These are phyloP conservation scores for Protomyces macrosporus DNA, from an alignment of 1,139 yeast genomes.

Conservation along the genomic window DNA sequence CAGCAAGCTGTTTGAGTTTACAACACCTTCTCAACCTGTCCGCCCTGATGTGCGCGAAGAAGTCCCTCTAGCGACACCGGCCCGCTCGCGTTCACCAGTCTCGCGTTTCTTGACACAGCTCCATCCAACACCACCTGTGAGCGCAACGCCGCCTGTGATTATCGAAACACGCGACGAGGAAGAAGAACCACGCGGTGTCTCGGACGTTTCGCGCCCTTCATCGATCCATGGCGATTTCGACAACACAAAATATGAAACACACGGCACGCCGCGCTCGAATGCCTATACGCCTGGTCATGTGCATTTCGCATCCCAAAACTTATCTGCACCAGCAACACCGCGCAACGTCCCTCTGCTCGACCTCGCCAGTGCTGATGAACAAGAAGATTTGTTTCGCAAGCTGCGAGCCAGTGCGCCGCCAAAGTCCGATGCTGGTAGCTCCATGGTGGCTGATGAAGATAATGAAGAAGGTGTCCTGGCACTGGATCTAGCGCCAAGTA, in stretches of 20 bases:
- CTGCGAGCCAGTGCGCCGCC: slow-evolving; percentile 22
- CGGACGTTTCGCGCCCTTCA: slow-evolving; percentile 5
- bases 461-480: slow-evolving; percentile 17
- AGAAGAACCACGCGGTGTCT: neutral
- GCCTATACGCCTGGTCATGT: slow-evolving; percentile 1
- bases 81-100: neutral
- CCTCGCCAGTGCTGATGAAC: slow-evolving; percentile 15
- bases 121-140: neutral
- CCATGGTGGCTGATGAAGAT: slow-evolving; percentile 22
- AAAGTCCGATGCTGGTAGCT: slow-evolving; percentile 21
- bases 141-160: neutral
- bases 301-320: slow-evolving; percentile 1
- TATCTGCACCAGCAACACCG: slow-evolving; percentile 18
- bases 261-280: slow-evolving; percentile 14
- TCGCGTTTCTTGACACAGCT: slow-evolving; percentile 1
- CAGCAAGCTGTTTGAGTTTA: neutral
- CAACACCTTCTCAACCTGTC: neutral
- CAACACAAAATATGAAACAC: slow-evolving; percentile 1
- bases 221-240: slow-evolving; percentile 11
- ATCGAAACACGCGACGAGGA: neutral
- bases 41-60: neutral
- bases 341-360: slow-evolving; percentile 16
- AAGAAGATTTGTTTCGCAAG: slow-evolving; percentile 18
- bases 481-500: slow-evolving; percentile 12
- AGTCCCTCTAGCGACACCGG: neutral